A percentile compares a stretch with the other conserved stretches of the same genome.
Conservation (phyloP, 371 early-diverging fungal species). For the Dipsacomyces acuminosporus region DNA sequence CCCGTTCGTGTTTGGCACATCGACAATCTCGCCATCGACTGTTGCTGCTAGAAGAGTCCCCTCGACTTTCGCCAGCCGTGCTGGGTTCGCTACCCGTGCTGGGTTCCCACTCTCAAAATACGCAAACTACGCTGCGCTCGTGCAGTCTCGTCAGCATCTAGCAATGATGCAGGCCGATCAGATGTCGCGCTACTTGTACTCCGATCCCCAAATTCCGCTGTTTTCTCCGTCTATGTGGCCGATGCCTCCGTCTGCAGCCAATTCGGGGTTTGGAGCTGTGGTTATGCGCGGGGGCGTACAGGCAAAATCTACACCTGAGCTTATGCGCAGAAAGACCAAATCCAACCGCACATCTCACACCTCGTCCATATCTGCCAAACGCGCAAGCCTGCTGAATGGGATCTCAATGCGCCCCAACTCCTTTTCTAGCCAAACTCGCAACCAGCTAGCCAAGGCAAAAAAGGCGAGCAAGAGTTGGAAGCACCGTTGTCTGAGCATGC, state of each 20-base stretch:
- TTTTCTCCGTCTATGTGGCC: slow-evolving; percentile 22
- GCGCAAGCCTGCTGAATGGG: slow-evolving; percentile 1
- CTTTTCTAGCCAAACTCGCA: slow-evolving; percentile 5
- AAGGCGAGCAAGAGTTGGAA: neutral
- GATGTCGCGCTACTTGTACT: slow-evolving; percentile 17
- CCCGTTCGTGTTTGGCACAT: slow-evolving; percentile 23
- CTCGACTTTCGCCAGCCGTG: slow-evolving; percentile 4
- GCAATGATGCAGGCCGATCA: slow-evolving; percentile 23
- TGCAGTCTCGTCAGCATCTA: slow-evolving; percentile 35
- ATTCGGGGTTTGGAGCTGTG: neutral
- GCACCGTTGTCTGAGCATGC: slow-evolving; percentile 38
- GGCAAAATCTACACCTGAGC: slow-evolving; percentile 40
- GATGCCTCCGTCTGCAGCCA: slow-evolving; percentile 3
- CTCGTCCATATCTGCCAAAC: neutral
- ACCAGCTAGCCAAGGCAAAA: neutral
- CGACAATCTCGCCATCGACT: slow-evolving; percentile 8
- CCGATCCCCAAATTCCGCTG: slow-evolving; percentile 34
- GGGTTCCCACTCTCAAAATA: slow-evolving; percentile 30
- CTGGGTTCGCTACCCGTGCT: slow-evolving; percentile 14
- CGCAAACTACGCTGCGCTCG: slow-evolving; percentile 33
- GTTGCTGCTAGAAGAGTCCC: neutral
- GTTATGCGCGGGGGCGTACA: slow-evolving; percentile 12
- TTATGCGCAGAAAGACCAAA: slow-evolving; percentile 19
- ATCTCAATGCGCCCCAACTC: slow-evolving; percentile 30
- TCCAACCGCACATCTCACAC: slow-evolving; percentile 7